Evolutionary conservation across 768 basidiomycete species (phyloP).

Genomic region (Plicaturopsis crispa): DNA sequence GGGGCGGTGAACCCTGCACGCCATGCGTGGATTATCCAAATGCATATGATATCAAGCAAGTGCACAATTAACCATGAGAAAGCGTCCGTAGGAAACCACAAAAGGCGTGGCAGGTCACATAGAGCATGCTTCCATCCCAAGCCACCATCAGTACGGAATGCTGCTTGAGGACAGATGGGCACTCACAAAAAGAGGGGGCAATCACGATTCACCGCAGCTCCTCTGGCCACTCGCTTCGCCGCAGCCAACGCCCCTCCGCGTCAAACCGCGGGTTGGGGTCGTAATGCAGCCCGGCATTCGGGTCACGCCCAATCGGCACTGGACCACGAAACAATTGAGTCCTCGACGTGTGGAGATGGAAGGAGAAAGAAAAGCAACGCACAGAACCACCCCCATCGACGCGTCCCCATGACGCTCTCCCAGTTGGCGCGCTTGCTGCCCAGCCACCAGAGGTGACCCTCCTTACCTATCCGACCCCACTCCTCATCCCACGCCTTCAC

Average conservation of each 20-base stretch:
- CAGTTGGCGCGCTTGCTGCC: conserved; percentile 59
- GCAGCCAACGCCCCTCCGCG: conserved; percentile 54
- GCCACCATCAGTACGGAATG: too few species aligned
- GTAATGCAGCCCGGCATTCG: conserved; percentile 55
- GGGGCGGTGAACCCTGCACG: too few species aligned
- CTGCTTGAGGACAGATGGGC: too few species aligned
- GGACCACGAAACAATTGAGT: not conserved
- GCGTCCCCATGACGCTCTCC: conserved; percentile 77
- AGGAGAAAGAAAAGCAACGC: conserved; percentile 25
- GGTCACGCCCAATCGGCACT: conserved; percentile 17
- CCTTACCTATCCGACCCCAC: conserved; percentile 69
- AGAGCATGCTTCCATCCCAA: too few species aligned
- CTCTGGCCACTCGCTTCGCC: conserved; percentile 64
- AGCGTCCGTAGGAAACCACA: too few species aligned
- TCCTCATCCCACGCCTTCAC: conserved; percentile 61
- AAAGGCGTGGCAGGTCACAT: too few species aligned
- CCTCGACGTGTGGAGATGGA: conserved; percentile 1
- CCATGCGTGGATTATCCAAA: too few species aligned
- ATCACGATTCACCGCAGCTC: conserved; percentile 42
- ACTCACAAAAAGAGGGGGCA: not conserved
- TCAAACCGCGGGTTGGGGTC: conserved; percentile 71
- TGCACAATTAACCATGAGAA: too few species aligned
- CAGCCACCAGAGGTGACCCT: conserved; percentile 85
- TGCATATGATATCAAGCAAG: too few species aligned
- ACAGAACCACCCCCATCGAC: conserved; percentile 72